phyloP scores from a whole-genome alignment of 2,329 filamentous ascomycete species.

The Cercospora sojina region DNA sequence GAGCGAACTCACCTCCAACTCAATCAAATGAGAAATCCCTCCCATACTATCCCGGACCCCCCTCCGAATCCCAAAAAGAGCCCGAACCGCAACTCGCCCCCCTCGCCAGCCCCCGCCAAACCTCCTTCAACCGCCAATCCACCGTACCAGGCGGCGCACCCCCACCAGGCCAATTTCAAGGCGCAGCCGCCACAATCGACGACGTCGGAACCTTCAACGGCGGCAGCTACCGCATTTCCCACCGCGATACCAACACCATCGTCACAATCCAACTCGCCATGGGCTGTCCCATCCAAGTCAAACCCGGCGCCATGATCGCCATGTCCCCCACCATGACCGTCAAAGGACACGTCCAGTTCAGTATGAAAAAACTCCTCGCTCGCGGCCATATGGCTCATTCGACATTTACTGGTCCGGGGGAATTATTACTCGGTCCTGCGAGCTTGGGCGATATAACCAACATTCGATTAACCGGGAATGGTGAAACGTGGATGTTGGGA shows the following conservation, averaged over 20 bases:
- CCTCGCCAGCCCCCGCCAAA: constrained; percentile 31
- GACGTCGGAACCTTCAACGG: constrained; percentile 97
- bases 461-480: constrained; percentile 63
- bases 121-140: constrained; percentile 32
- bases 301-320: constrained; percentile 87
- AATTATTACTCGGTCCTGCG: constrained; percentile 78
- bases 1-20: constrained; percentile 19
- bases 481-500: constrained; percentile 78
- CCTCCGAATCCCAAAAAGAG: constrained; percentile 33
- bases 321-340: constrained; percentile 89
- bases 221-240: constrained; percentile 88
- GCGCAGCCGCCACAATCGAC: constrained; percentile 63
- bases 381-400: constrained; percentile 78
- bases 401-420: constrained; percentile 83
- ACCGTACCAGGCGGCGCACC: constrained; percentile 44
- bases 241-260: constrained; percentile 86
- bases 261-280: constrained; percentile 86
- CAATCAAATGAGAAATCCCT: constrained; percentile 32
- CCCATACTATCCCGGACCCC: constrained; percentile 42
- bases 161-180: constrained; percentile 59
- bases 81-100: constrained; percentile 27
- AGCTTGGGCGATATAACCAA: constrained; percentile 82
- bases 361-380: constrained; percentile 83
- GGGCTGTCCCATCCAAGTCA: constrained; percentile 77
- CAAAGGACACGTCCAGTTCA: constrained; percentile 79